Conservation (phyloP, 2,329 filamentous ascomycete genomes). For the Phaeophleospora eucalypticola region DNA sequence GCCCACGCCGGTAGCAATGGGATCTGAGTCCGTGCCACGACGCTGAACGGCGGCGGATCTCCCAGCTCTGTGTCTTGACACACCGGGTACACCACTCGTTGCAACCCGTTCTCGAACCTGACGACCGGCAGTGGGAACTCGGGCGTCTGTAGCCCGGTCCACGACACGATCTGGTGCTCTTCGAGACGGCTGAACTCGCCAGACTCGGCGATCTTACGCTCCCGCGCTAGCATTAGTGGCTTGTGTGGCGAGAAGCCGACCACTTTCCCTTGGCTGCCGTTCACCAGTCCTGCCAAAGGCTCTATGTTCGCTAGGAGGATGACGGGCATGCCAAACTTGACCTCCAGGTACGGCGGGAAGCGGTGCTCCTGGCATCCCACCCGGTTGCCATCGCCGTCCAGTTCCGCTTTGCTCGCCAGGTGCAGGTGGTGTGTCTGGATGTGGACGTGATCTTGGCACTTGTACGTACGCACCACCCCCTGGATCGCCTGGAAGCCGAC, state of each 20-base stretch:
- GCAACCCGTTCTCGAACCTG: conserved; percentile 48
- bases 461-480: not conserved
- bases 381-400: conserved; percentile 16
- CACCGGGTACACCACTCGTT: conserved; percentile 47
- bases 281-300: conserved; percentile 42
- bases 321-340: conserved; percentile 53
- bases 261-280: conserved; percentile 47
- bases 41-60: conserved; percentile 43
- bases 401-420: conserved; percentile 18
- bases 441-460: conserved; percentile 5
- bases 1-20: conserved; percentile 60
- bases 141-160: conserved; percentile 19
- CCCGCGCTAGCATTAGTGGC: not conserved
- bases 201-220: conserved; percentile 5
- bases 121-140: conserved; percentile 54
- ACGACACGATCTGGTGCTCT: conserved; percentile 39
- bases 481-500: conserved; percentile 1
- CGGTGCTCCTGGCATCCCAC: conserved; percentile 37
- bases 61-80: conserved; percentile 50
- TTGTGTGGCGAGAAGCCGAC: conserved; percentile 37
- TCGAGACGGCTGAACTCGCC: conserved; percentile 39
- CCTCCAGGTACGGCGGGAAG: conserved; percentile 42
- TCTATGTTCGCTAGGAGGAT: conserved; percentile 51
- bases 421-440: too few species aligned
- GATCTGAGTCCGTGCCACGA: conserved; percentile 56